phyloP scores from a whole-genome alignment of 2,329 filamentous ascomycete genomes.

The Cercospora zeae-maydis region DNA sequence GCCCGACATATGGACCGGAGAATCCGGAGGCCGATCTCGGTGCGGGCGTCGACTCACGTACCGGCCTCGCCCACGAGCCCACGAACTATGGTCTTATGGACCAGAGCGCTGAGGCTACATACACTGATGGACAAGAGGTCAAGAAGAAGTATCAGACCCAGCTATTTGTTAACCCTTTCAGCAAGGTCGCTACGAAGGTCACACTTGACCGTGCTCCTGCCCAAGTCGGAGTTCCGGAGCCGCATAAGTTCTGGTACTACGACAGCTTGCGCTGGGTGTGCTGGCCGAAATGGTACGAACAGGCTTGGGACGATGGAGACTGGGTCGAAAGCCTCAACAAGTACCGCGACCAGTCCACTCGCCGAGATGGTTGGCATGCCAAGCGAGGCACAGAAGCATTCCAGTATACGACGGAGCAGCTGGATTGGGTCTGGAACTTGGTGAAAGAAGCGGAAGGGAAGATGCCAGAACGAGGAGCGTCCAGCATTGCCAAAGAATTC shows the following conservation, averaged over 20 bases:
- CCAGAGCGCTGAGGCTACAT: slow-evolving; percentile 11
- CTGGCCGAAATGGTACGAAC: slow-evolving; percentile 69
- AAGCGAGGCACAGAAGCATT: slow-evolving; percentile 35
- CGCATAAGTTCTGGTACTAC: slow-evolving; percentile 81
- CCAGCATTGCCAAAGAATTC: not conserved
- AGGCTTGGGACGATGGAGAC: slow-evolving; percentile 32
- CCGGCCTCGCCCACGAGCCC: slow-evolving; percentile 20
- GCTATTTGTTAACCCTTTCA: slow-evolving; percentile 8
- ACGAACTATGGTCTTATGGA: slow-evolving; percentile 20
- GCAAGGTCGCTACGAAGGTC: slow-evolving; percentile 8
- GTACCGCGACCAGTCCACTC: slow-evolving; percentile 36
- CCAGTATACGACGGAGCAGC: not conserved
- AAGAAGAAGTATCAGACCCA: slow-evolving; percentile 21
- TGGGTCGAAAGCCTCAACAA: slow-evolving; percentile 62
- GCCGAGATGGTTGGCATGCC: slow-evolving; percentile 43
- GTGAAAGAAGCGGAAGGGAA: not conserved
- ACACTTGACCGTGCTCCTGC: slow-evolving; percentile 22
- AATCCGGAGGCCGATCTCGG: slow-evolving; percentile 4
- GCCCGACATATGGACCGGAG: not conserved
- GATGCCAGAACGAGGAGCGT: not conserved
- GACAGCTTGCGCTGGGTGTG: slow-evolving; percentile 66
- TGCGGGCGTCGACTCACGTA: slow-evolving; percentile 16
- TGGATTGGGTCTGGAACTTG: not conserved
- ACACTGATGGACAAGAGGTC: not conserved
- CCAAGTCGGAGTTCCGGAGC: not conserved